Conservation (phyloP, 768 basidiomycete species). For the Serpula lacrymans region DNA sequence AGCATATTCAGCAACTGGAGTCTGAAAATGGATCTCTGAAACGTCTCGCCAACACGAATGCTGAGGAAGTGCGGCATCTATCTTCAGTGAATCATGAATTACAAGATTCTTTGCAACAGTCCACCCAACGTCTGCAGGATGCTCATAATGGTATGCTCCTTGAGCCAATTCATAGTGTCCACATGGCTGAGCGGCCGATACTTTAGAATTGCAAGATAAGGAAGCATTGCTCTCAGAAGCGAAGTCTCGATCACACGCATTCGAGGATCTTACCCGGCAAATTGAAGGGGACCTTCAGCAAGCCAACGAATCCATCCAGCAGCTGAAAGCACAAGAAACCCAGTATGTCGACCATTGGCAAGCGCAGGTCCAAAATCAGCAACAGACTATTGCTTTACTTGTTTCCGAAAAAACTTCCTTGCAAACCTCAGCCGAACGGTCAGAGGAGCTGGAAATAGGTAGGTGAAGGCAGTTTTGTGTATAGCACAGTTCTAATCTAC, state of each 20-base stretch:
- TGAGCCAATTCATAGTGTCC: too few species aligned
- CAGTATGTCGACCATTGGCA: constrained; percentile 17
- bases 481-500: constrained; percentile 6
- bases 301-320: constrained; percentile 17
- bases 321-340: constrained; percentile 11
- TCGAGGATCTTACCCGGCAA: constrained; percentile 10
- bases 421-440: constrained; percentile 51
- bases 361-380: constrained; percentile 50
- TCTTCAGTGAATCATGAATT: too few species aligned
- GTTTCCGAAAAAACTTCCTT: constrained; percentile 71
- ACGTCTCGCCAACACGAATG: too few species aligned
- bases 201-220: too few species aligned
- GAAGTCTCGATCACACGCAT: too few species aligned
- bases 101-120: too few species aligned
- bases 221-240: constrained; percentile 18
- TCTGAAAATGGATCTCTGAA: too few species aligned
- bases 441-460: constrained; percentile 64
- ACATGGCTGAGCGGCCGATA: too few species aligned
- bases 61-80: too few species aligned
- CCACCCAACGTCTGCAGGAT: too few species aligned
- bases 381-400: constrained; percentile 72
- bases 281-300: constrained; percentile 19
- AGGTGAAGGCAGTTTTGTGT: constrained; percentile 14
- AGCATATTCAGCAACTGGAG: too few species aligned
- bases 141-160: too few species aligned